A percentile compares a stretch with the other conserved stretches of the same genome.
Evolutionary conservation across 148 eudicot species (phyloP).

Genomic region (Camellia granthamiana): DNA sequence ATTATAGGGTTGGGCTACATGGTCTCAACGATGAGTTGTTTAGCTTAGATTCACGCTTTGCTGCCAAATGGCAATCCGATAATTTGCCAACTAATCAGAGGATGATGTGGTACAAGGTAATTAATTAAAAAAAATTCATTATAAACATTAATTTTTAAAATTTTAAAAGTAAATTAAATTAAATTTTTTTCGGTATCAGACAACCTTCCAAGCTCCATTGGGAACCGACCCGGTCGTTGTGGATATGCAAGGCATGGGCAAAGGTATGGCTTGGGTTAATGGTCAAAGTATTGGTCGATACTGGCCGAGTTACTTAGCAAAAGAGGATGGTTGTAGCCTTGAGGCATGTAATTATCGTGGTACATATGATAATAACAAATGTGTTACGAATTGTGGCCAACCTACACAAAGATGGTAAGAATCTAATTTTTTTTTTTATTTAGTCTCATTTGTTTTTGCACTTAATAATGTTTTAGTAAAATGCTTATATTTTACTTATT

Average conservation of each 20-base stretch:
- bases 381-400: not conserved
- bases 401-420: conserved; percentile 48
- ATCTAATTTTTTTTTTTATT: too few relatives aligned
- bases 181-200: conserved; percentile 19
- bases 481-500: too few relatives aligned
- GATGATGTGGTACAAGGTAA: conserved; percentile 57
- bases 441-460: too few relatives aligned
- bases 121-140: not conserved
- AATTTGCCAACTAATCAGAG: conserved; percentile 28
- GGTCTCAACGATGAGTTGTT: conserved; percentile 27
- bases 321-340: conserved; percentile 20
- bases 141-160: not conserved
- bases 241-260: conserved; percentile 43
- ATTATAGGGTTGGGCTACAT: conserved; percentile 39
- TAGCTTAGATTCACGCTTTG: not conserved
- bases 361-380: too few relatives aligned
- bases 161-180: not conserved
- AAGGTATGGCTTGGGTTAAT: conserved; percentile 58
- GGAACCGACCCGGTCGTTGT: conserved; percentile 45
- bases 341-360: not conserved
- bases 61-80: conserved; percentile 24
- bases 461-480: not conserved
- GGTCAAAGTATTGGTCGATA: conserved; percentile 44
- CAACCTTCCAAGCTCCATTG: conserved; percentile 42
- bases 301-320: conserved; percentile 46